Evolutionary conservation across 768 basidiomycete genomes (phyloP), one percentile per base, ranked within the genome.

Genomic region (Paxillus involutus): DNA sequence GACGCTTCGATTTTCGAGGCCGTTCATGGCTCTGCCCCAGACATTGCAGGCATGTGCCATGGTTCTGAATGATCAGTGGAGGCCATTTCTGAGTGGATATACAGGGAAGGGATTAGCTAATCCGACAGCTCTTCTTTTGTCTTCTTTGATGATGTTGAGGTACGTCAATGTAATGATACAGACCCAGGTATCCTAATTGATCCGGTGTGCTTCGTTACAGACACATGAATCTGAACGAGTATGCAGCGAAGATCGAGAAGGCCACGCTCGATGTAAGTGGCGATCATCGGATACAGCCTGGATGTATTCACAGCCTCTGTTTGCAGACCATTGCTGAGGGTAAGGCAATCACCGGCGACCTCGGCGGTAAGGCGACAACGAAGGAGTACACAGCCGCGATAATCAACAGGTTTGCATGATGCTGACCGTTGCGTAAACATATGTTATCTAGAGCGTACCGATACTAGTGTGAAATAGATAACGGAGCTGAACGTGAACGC

Each of bases 1-100:
- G 94, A 98, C 72, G 97, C 97, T 35, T 98, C 95, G 51, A 99
- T 99, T 72, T 99, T 98, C 63, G 97, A 99, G 77, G 97, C 97
- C 57, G 97, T 99, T 11, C 97, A 99, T 74, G 97, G 97, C 52
- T 98, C 95, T 17, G 97, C 97, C 7, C 96, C 97, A n/a, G 97
- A 98, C 72, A 99, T 98, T 68, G 96, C 92, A 60, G 95, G 92
- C 77, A 75, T 67, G 77, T 74, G 56, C 47, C 8, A 36, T 46
- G 33, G 44, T 50, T 35, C 17, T 32, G 24, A 35, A 39, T 37
- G 30, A 26, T 26, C 26, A 4, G 32, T 12, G 3, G 48, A 7
- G 29, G 19, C 45, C 21, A 35, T 9, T 33, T 30, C n/a, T 58
- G 29, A 42, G 57, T 55, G 52, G 58, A 24, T 7, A 39, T 52